Conservation (phyloP, 1,284 basidiomycete species). For the Stereum hirsutum region DNA sequence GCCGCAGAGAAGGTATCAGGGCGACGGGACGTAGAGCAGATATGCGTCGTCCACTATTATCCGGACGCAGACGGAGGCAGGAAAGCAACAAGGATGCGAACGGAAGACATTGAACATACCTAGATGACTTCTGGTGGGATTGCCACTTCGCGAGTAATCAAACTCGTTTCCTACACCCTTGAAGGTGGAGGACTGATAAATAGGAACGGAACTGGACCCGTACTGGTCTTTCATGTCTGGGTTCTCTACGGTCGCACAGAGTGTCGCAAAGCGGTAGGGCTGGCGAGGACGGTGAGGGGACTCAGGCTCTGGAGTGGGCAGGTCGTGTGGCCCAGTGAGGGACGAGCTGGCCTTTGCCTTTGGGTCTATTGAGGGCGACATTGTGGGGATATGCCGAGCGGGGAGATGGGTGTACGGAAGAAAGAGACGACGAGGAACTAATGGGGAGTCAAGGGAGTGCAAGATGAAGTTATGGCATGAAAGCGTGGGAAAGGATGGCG, state of each 20-base stretch:
- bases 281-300: slow-evolving; percentile 55
- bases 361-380: slow-evolving; percentile 6
- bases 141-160: slow-evolving; percentile 94
- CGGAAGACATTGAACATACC: slow-evolving; percentile 41
- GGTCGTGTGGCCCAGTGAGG: slow-evolving; percentile 23
- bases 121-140: slow-evolving; percentile 92
- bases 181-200: slow-evolving; percentile 98
- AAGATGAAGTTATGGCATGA: neutral
- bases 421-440: neutral
- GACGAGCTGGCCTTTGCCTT: slow-evolving; percentile 7
- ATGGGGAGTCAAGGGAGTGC: neutral
- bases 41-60: no score
- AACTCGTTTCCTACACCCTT: slow-evolving; percentile 89
- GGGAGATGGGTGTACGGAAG: neutral
- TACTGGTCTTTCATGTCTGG: slow-evolving; percentile 89
- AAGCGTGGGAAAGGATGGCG: slow-evolving; percentile 13
- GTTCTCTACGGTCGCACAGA: slow-evolving; percentile 88
- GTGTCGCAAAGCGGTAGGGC: slow-evolving; percentile 75
- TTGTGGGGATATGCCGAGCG: slow-evolving; percentile 1
- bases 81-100: no score
- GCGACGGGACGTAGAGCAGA: no score
- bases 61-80: neutral
- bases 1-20: neutral
- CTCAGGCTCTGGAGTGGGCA: slow-evolving; percentile 72
- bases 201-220: slow-evolving; percentile 89